Percentiles rank a stretch among this genome's conserved stretches.
Evolutionary conservation across 257 asterid genomes (phyloP).

Genomic region (Ocimum tenuiflorum): DNA sequence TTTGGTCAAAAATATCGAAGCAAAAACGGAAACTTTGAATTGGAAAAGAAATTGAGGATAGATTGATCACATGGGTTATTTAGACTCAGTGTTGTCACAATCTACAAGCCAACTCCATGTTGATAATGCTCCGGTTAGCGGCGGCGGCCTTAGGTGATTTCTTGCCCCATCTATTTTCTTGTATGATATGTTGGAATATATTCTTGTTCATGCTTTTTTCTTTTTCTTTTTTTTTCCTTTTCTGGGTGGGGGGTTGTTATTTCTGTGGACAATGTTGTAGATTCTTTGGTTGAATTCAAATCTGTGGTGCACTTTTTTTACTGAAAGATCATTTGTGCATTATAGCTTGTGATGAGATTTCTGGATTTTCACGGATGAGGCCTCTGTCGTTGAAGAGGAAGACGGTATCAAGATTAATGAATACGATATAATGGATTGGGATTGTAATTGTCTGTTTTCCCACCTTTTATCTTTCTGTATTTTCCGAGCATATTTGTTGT

Average conservation of each 20-base stretch:
- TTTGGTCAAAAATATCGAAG: conserved; percentile 13
- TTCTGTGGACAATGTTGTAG: neutral
- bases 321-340: neutral
- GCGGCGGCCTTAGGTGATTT: conserved; percentile 85
- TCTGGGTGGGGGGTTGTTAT: neutral
- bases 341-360: neutral
- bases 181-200: neutral
- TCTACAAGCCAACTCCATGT: conserved; percentile 44
- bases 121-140: conserved; percentile 84
- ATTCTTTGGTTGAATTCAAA: neutral
- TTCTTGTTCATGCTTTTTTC: neutral
- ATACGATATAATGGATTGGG: neutral
- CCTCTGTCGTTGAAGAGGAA: too few relatives aligned
- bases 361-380: neutral
- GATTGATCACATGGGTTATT: conserved; percentile 36
- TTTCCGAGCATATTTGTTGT: neutral
- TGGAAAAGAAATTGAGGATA: neutral
- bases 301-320: neutral
- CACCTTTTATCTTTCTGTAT: neutral
- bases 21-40: conserved; percentile 1
- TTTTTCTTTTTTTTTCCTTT: neutral
- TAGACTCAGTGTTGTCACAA: neutral
- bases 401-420: too few relatives aligned
- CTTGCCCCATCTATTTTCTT: neutral
- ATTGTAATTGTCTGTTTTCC: neutral